These are phyloP conservation scores for Mrakiaceae sp. DNA, from an alignment of 1,284 basidiomycete species.

Conservation along the genomic window DNA sequence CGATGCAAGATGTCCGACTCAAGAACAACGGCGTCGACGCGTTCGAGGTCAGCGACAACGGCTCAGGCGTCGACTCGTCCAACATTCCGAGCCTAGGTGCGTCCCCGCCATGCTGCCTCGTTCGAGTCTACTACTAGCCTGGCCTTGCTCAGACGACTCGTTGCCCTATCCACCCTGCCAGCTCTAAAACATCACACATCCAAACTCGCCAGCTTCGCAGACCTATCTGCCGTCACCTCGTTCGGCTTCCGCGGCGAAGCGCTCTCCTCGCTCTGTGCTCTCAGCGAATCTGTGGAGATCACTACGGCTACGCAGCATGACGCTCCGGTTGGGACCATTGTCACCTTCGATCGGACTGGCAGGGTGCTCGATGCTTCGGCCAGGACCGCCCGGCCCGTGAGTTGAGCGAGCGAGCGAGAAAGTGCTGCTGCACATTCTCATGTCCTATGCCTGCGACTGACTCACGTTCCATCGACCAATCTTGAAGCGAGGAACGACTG, in stretches of 20 bases:
- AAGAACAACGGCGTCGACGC: constrained; percentile 76
- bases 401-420: constrained; percentile 21
- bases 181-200: constrained; percentile 90
- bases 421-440: neutral
- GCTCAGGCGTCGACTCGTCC: constrained; percentile 63
- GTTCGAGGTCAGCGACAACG: constrained; percentile 89
- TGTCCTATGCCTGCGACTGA: constrained; percentile 1
- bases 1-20: constrained; percentile 68
- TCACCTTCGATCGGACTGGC: constrained; percentile 60
- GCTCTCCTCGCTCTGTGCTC: constrained; percentile 78
- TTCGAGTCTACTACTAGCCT: too few species aligned
- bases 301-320: constrained; percentile 60
- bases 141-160: too few species aligned
- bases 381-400: constrained; percentile 62
- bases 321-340: constrained; percentile 62
- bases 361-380: constrained; percentile 42
- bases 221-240: constrained; percentile 62
- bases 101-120: constrained; percentile 23
- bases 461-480: neutral
- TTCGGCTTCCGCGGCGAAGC: constrained; percentile 98
- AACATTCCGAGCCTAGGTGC: constrained; percentile 71
- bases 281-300: constrained; percentile 59
- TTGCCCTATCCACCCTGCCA: constrained; percentile 25
- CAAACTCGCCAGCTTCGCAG: constrained; percentile 67
- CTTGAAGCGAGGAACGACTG: constrained; percentile 71